Conservation (phyloP, 768 basidiomycete genomes). For the Podaxis carcinomalis region DNA sequence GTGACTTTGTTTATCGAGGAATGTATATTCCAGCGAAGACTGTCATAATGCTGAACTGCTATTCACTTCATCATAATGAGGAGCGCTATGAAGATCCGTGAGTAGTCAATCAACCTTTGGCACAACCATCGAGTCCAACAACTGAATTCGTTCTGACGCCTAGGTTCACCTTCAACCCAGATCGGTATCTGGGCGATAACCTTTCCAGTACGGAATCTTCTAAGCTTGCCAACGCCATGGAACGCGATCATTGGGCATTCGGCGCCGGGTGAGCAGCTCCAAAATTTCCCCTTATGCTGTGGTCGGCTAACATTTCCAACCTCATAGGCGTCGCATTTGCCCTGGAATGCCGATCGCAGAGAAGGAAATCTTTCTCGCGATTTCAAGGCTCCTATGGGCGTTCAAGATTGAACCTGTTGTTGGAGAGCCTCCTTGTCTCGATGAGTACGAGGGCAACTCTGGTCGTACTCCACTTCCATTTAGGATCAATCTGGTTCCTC, state of each 20-base stretch:
- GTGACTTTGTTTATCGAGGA: slow-evolving; percentile 36
- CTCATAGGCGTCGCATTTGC: background rate
- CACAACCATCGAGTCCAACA: no score
- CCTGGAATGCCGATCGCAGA: background rate
- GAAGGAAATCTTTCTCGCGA: background rate
- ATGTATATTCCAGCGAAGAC: slow-evolving; percentile 13
- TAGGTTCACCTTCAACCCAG: slow-evolving; percentile 32
- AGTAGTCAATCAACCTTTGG: no score
- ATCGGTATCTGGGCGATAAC: slow-evolving; percentile 36
- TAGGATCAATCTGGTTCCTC: background rate
- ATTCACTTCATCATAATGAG: background rate
- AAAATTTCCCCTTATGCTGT: background rate
- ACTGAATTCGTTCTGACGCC: slow-evolving; percentile 22
- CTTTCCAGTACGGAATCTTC: slow-evolving; percentile 34
- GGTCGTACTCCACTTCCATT: background rate
- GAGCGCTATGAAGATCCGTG: no score
- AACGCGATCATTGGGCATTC: slow-evolving; percentile 47
- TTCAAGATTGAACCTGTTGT: background rate
- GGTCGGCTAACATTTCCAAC: no score
- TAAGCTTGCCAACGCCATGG: slow-evolving; percentile 31
- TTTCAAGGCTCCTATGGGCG: background rate
- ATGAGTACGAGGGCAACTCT: background rate
- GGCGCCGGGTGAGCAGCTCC: slow-evolving; percentile 37
- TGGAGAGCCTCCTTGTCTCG: background rate
- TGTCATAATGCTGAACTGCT: background rate